Conservation (phyloP, 1,284 basidiomycete species). For the Ceratobasidium theobromae region DNA sequence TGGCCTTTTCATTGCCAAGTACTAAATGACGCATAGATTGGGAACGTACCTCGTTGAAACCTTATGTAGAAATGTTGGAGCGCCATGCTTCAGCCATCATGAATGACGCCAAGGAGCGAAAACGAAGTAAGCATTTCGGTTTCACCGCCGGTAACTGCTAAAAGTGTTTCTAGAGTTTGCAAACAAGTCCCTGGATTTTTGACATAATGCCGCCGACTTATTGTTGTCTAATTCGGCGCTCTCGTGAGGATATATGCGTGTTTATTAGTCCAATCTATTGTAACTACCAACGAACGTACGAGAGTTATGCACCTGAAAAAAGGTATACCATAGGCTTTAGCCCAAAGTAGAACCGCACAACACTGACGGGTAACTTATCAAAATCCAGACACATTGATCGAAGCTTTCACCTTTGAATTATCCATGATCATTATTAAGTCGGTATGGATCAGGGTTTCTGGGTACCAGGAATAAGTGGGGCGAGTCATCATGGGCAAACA, state of each 20-base stretch:
- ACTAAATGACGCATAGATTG: constrained; percentile 51
- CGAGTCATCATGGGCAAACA: no score
- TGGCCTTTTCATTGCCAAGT: neutral
- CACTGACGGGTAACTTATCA: no score
- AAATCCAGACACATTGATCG: no score
- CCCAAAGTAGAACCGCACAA: no score
- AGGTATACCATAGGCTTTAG: no score
- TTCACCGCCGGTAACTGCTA: neutral
- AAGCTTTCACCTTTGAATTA: no score
- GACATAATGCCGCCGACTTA: neutral
- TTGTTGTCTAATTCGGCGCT: neutral
- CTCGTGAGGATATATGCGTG: constrained; percentile 3
- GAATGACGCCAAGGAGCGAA: constrained; percentile 43
- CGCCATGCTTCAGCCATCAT: constrained; percentile 58
- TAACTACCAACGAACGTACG: constrained; percentile 12
- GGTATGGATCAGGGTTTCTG: no score
- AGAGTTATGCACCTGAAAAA: neutral
- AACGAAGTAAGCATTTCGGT: constrained; percentile 34
- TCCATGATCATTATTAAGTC: no score
- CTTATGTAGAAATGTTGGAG: constrained; percentile 90
- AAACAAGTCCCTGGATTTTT: constrained; percentile 18
- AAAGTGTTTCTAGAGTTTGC: neutral
- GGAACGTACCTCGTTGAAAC: constrained; percentile 76
- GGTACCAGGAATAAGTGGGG: no score
- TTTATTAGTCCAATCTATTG: constrained; percentile 19